Percentiles rank a stretch among this genome's conserved stretches.
These are phyloP conservation scores for Paecilomyces formosus DNA, from an alignment of 2,329 filamentous ascomycete species.

Conservation along the genomic window DNA sequence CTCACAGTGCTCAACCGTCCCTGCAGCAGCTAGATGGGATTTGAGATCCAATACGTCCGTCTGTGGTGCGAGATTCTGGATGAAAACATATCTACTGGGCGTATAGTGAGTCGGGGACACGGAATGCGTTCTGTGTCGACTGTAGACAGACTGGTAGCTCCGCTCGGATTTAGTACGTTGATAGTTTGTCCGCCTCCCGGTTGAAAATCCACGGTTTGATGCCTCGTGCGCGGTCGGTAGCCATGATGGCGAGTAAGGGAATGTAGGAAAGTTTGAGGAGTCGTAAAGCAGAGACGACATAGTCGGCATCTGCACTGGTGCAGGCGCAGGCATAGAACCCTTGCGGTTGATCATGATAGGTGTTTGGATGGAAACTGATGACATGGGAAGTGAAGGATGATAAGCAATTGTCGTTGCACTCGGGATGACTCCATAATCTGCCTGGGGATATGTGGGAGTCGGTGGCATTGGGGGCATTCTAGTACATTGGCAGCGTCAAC, in stretches of 20 bases:
- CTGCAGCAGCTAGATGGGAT: slow-evolving; percentile 19
- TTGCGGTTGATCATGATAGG: background rate
- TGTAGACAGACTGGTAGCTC: background rate
- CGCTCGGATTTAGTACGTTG: background rate
- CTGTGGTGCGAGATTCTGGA: slow-evolving; percentile 19
- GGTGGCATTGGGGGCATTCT: slow-evolving; percentile 9
- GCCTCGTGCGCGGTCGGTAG: background rate
- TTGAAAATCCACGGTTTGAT: background rate
- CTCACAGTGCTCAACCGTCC: slow-evolving; percentile 25
- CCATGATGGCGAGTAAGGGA: background rate
- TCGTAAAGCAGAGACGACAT: background rate
- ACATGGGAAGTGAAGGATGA: background rate
- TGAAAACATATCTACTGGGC: slow-evolving; percentile 11
- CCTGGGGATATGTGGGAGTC: slow-evolving; percentile 29
- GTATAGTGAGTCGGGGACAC: background rate
- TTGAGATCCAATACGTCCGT: slow-evolving; percentile 22
- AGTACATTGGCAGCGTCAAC: background rate
- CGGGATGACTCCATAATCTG: slow-evolving; percentile 15
- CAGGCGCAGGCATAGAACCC: background rate
- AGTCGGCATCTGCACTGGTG: background rate
- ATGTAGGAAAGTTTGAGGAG: background rate
- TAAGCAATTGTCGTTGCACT: background rate
- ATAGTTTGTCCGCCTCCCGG: background rate
- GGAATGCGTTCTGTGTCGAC: background rate
- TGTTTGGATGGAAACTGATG: background rate